Percentiles rank a stretch among this genome's conserved stretches.
Conservation (phyloP, 805 yeast species). For the Ogataea sp. region DNA sequence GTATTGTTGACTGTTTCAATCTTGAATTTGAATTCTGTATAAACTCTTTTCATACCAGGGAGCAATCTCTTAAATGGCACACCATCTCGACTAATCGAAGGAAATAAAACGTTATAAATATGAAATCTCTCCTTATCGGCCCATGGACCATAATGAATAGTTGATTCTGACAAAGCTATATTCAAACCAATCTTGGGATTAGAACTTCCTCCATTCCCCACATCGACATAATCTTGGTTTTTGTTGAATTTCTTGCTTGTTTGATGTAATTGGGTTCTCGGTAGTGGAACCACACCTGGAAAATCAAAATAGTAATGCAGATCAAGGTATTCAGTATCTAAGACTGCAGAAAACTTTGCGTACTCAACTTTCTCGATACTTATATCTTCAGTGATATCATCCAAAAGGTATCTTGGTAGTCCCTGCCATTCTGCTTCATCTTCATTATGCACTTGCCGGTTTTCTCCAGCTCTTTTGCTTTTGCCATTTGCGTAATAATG, state of each 20-base stretch:
- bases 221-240: conserved; percentile 38
- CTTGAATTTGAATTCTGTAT: conserved; percentile 48
- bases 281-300: conserved; percentile 66
- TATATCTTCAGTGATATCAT: conserved; percentile 14
- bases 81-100: conserved; percentile 54
- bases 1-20: conserved; percentile 57
- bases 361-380: conserved; percentile 54
- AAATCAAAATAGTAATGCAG: conserved; percentile 60
- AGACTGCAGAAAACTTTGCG: conserved; percentile 65
- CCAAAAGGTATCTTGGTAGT: conserved; percentile 53
- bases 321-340: conserved; percentile 51
- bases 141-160: conserved; percentile 91
- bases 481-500: no score
- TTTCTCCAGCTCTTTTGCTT: no score
- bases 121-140: conserved; percentile 76
- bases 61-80: conserved; percentile 25
- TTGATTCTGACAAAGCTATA: conserved; percentile 48
- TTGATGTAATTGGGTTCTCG: no score
- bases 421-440: conserved; percentile 58
- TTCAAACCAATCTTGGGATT: conserved; percentile 58
- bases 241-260: no score
- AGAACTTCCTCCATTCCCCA: conserved; percentile 52
- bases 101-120: conserved; percentile 60
- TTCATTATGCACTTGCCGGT: no score
- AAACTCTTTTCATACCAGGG: conserved; percentile 47